Evolutionary conservation across 1,139 yeast genomes (phyloP), one percentile per base, ranked within the genome.

Genomic region (Pichia sp.): DNA sequence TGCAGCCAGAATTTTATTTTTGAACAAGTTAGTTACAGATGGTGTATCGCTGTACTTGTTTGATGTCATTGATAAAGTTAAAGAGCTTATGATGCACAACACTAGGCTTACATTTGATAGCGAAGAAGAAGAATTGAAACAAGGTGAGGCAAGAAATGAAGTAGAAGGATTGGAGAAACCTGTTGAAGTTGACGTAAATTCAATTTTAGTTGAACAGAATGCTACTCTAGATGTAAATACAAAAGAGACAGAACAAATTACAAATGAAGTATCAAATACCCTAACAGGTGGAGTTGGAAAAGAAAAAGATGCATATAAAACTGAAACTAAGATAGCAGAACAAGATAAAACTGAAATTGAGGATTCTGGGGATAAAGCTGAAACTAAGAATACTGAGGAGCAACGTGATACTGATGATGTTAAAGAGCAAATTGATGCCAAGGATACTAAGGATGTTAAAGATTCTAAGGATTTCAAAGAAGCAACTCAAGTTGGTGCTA

Each of bases 21-120:
- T 60, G 32, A 57, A 58, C 30, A 44, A 46, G 1, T 27, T 59
- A 5, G 50, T 60, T 5, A 57, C 61, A 3, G 63, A 60, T 51
- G 60, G 61, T 11, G 46, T 47, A 20, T 45, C 46, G 3, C 22
- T 60, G 8, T 60, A 46, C 42, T 29, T 50, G 24, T 53, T 53
- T 38, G 56, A 52, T 18, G 37, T 48, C n/a, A 40, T 51, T 11
- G 51, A 51, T 22, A 20, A 39, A 13, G 47, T 57, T 7, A 32
- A 38, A 7, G 38, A 40, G 4, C 44, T 46, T 7, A 47, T 46
- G 43, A 25, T 38, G 3, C 30, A 39, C n/a, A 41, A 46, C 24
- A 41, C 43, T 8, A 39, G 34, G 12, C 44, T 54, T 5, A 29
- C 40, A 8, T 36, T 40, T 12, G 52, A 47, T 35, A 43, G 52